Percentiles rank a stretch among this genome's conserved stretches.
These are phyloP conservation scores for Populus pruinosa DNA, from an alignment of 345 rosid species.

Conservation along the genomic window DNA sequence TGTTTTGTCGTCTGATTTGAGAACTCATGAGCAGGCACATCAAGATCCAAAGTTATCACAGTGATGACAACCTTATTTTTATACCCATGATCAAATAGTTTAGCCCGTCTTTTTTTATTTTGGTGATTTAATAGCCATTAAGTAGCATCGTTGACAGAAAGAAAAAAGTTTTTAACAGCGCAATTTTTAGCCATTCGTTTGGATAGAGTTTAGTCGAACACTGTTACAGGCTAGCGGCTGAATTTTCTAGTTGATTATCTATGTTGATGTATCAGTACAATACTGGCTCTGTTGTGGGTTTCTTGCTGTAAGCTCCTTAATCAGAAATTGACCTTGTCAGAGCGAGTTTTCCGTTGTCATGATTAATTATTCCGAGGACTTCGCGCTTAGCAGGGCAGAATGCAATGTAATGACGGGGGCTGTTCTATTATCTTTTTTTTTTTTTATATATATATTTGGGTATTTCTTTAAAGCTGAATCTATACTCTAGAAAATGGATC, in stretches of 20 bases:
- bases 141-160: not conserved
- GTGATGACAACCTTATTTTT: not conserved
- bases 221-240: constrained; percentile 1
- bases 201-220: not conserved
- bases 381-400: too few species aligned
- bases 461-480: too few species aligned
- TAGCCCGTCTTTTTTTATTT: not conserved
- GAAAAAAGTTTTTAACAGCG: constrained; percentile 4
- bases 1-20: constrained; percentile 33
- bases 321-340: not conserved
- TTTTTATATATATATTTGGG: too few species aligned
- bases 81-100: not conserved
- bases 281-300: not conserved
- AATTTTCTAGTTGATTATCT: constrained; percentile 8
- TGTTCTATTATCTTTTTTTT: too few species aligned
- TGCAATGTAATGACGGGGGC: too few species aligned
- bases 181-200: not conserved
- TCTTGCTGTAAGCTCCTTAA: not conserved
- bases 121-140: not conserved
- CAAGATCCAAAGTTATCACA: not conserved
- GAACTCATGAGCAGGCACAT: constrained; percentile 11
- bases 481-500: too few species aligned
- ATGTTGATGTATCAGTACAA: constrained; percentile 12
- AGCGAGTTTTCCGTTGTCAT: not conserved
- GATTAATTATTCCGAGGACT: not conserved